Conservation (phyloP, 1,284 basidiomycete species). For the Takashimella koratensis region DNA sequence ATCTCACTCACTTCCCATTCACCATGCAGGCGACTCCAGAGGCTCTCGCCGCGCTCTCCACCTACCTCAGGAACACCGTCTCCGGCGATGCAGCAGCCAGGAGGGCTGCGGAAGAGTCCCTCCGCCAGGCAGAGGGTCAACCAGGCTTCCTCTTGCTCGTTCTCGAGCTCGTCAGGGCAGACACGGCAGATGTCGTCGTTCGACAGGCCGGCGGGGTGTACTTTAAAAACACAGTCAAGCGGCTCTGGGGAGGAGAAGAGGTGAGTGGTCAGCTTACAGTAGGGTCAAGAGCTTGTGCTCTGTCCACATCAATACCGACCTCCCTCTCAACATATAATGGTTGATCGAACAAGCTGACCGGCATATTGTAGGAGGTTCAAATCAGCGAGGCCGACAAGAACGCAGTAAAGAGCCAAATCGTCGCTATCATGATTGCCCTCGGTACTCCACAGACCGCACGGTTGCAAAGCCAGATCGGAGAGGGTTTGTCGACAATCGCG, state of each 20-base stretch:
- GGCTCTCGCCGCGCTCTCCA: conserved; percentile 37
- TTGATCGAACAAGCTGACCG: no score
- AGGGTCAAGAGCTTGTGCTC: no score
- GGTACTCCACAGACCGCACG: conserved; percentile 45
- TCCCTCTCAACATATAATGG: no score
- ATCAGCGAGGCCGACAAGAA: conserved; percentile 47
- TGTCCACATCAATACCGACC: no score
- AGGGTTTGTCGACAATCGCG: conserved; percentile 82
- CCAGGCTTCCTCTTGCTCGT: conserved; percentile 76
- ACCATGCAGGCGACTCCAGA: conserved; percentile 41
- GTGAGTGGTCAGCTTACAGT: no score
- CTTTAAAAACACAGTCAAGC: conserved; percentile 81
- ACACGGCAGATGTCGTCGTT: conserved; percentile 53
- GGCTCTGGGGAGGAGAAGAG: conserved; percentile 70
- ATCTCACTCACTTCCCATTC: not conserved
- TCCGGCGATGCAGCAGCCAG: conserved; percentile 70
- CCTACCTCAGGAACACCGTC: conserved; percentile 44
- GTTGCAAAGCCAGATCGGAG: conserved; percentile 72
- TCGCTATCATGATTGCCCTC: conserved; percentile 55
- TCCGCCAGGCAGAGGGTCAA: conserved; percentile 64
- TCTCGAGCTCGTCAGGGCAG: conserved; percentile 63
- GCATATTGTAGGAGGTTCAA: conserved; percentile 37
- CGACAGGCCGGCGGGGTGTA: conserved; percentile 78
- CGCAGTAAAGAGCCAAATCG: conserved; percentile 53
- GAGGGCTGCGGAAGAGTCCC: conserved; percentile 73